A percentile compares a stretch with the other conserved stretches of the same genome.
Conservation (phyloP, 1,139 yeast species). For the Candida albicans region DNA sequence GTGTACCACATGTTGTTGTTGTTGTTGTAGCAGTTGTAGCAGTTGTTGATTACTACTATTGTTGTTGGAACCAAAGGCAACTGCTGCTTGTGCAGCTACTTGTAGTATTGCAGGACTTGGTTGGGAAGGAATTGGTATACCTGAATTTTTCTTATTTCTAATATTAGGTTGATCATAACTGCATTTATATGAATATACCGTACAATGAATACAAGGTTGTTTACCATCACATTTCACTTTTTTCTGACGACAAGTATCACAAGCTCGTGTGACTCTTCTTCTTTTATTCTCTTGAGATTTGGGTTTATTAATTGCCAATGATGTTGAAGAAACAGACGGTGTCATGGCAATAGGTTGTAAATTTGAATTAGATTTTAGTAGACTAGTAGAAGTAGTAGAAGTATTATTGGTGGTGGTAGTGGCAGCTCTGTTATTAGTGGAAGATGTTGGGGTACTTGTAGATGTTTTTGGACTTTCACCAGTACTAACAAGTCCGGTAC, state of each 20-base stretch:
- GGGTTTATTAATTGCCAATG: background rate
- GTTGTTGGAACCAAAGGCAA: constrained; percentile 11
- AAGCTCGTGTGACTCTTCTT: constrained; percentile 79
- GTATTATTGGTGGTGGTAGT: no score
- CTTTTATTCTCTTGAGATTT: constrained; percentile 46
- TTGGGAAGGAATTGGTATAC: constrained; percentile 32
- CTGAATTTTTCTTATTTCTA: constrained; percentile 46
- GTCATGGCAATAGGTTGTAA: background rate
- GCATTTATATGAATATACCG: constrained; percentile 79
- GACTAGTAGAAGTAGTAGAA: background rate
- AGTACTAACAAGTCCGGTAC: background rate
- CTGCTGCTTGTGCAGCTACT: constrained; percentile 16
- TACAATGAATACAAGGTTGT: constrained; percentile 85
- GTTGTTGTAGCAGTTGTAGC: constrained; percentile 1
- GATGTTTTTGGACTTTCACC: background rate
- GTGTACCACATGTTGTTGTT: constrained; percentile 1
- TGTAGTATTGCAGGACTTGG: constrained; percentile 17
- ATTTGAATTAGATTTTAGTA: background rate
- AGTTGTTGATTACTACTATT: background rate
- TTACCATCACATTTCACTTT: constrained; percentile 89
- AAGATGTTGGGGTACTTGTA: background rate
- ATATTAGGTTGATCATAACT: constrained; percentile 73
- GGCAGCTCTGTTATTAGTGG: background rate
- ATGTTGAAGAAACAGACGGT: background rate
- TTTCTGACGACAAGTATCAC: constrained; percentile 75